These are phyloP conservation scores for Trichoderma aggressivum DNA, from an alignment of 2,329 filamentous ascomycete species.

Conservation along the genomic window DNA sequence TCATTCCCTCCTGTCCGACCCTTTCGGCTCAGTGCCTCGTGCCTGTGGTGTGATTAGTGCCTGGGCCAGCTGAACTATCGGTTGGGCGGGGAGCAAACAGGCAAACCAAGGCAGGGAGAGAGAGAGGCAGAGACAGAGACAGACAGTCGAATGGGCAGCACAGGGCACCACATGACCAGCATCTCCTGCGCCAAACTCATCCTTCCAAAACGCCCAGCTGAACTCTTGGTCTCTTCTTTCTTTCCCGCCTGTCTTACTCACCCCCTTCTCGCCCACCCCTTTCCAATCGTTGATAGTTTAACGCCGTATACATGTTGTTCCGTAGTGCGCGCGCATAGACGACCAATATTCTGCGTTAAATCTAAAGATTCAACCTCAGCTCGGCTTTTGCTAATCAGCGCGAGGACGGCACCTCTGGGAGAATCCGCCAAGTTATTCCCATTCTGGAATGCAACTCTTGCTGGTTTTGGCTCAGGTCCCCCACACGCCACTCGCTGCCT, in stretches of 20 bases:
- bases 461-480: not conserved
- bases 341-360: constrained; percentile 1
- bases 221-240: not conserved
- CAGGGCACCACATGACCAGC: constrained; percentile 2
- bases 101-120: not conserved
- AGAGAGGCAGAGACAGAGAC: not conserved
- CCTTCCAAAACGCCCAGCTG: constrained; percentile 7
- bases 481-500: not conserved
- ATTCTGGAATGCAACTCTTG: constrained; percentile 1
- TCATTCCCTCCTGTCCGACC: not conserved
- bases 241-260: not conserved
- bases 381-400: not conserved
- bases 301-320: not conserved
- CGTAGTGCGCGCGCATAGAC: constrained; percentile 2
- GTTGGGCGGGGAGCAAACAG: not conserved
- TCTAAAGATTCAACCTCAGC: constrained; percentile 11
- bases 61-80: constrained; percentile 4
- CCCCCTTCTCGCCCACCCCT: not conserved
- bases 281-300: not conserved
- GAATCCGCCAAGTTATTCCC: not conserved
- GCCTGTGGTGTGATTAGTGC: not conserved
- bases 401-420: constrained; percentile 1
- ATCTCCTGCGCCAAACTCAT: constrained; percentile 10
- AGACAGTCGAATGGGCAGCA: not conserved
- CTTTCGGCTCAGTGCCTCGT: not conserved